phyloP scores from a whole-genome alignment of 2,329 filamentous ascomycete species.

The Fusarium fracticaudum region DNA sequence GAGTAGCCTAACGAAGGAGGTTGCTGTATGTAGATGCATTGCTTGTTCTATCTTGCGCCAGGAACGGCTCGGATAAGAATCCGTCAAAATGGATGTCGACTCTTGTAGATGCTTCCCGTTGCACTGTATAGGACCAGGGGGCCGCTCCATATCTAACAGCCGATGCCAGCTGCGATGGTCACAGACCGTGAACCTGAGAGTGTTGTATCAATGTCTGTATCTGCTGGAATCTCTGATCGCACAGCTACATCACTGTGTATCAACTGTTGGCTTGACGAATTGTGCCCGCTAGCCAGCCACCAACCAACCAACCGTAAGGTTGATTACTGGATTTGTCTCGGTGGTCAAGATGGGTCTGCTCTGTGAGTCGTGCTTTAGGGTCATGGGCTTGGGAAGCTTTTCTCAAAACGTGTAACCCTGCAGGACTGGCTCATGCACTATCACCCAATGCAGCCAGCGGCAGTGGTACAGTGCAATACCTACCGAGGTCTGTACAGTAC shows the following conservation, averaged over 20 bases:
- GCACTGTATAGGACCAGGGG: not conserved
- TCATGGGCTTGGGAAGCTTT: conserved; percentile 32
- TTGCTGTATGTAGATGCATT: not conserved
- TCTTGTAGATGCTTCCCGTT: conserved; percentile 8
- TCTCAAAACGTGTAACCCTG: conserved; percentile 39
- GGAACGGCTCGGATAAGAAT: conserved; percentile 21
- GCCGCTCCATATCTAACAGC: conserved; percentile 1
- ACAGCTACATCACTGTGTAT: not conserved
- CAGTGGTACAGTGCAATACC: not conserved
- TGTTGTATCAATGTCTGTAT: conserved; percentile 13
- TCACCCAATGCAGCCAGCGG: conserved; percentile 33
- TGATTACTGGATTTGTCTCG: conserved; percentile 24
- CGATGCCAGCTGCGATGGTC: not conserved
- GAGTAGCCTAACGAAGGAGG: conserved; percentile 11
- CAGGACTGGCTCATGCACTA: conserved; percentile 35
- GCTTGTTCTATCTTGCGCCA: not conserved
- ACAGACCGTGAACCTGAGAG: conserved; percentile 5
- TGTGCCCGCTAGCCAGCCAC: conserved; percentile 16
- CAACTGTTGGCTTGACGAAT: conserved; percentile 20
- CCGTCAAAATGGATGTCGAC: conserved; percentile 27
- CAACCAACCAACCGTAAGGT: not conserved
- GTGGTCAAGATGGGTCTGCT: conserved; percentile 23
- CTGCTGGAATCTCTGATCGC: not conserved
- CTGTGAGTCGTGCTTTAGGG: conserved; percentile 15
- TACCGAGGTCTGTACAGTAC: not conserved